phyloP scores from a whole-genome alignment of 345 rosid genomes.

The Acer negundo region DNA sequence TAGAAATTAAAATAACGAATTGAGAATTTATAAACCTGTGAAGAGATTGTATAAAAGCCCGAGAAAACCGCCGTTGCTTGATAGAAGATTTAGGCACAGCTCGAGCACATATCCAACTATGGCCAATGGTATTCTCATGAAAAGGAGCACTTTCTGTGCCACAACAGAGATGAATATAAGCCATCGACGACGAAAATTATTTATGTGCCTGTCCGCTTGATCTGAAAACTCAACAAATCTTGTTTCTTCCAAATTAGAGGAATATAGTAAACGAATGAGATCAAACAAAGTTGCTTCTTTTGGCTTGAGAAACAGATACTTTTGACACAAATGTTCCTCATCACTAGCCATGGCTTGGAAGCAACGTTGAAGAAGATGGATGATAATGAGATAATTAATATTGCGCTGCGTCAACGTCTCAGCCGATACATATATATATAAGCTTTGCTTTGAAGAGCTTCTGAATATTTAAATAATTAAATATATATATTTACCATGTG shows the following conservation, averaged over 20 bases:
- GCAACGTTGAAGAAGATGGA: not conserved
- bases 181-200: constrained; percentile 48
- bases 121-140: constrained; percentile 25
- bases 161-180: constrained; percentile 51
- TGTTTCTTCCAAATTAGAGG: constrained; percentile 17
- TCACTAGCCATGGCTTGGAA: constrained; percentile 12
- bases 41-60: constrained; percentile 31
- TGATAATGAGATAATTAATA: not conserved
- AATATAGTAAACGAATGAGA: constrained; percentile 38
- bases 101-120: constrained; percentile 25
- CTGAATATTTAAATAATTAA: too few relatives aligned
- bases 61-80: constrained; percentile 46
- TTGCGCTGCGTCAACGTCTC: not conserved
- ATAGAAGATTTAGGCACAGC: constrained; percentile 44
- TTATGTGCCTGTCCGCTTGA: not conserved
- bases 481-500: too few relatives aligned
- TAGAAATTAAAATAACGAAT: not conserved
- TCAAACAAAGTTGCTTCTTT: constrained; percentile 43
- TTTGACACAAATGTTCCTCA: constrained; percentile 17
- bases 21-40: constrained; percentile 30
- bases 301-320: constrained; percentile 39
- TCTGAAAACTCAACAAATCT: constrained; percentile 35
- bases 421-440: not conserved
- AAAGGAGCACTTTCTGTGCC: constrained; percentile 40
- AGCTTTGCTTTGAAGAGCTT: too few relatives aligned